Percentiles rank a stretch among this genome's conserved stretches.
Conservation (phyloP, 345 rosid species). For the Hirschfeldia incana region DNA sequence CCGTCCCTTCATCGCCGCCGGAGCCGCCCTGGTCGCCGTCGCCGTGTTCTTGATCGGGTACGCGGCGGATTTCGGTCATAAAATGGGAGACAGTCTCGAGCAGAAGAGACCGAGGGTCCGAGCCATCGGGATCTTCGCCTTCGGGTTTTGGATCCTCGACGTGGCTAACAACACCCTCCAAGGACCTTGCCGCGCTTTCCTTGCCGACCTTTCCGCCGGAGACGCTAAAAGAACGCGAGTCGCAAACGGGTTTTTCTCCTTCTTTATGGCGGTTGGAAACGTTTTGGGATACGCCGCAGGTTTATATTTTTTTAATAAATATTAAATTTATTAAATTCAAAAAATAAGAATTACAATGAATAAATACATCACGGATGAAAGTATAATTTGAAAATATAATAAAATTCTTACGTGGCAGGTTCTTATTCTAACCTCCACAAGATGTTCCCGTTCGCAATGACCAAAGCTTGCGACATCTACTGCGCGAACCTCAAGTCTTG, state of each 20-base stretch:
- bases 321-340: too few relatives aligned
- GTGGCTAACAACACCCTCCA: background rate
- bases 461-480: background rate
- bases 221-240: background rate
- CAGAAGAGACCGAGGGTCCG: background rate
- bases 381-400: background rate
- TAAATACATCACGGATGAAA: background rate
- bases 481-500: background rate
- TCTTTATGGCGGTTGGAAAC: background rate
- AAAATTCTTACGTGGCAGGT: background rate
- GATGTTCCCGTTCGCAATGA: background rate
- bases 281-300: background rate
- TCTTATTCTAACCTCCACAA: background rate
- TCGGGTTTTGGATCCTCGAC: background rate
- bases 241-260: background rate
- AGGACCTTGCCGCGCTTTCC: background rate
- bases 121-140: background rate
- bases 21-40: background rate
- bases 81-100: background rate
- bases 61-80: background rate
- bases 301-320: background rate
- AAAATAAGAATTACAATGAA: too few relatives aligned
- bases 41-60: background rate
- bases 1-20: background rate
- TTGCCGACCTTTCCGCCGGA: background rate